A percentile compares a stretch with the other conserved stretches of the same genome.
Evolutionary conservation across 164 flowering plant genomes (phyloP).

Genomic region (Magnolia sinica): DNA sequence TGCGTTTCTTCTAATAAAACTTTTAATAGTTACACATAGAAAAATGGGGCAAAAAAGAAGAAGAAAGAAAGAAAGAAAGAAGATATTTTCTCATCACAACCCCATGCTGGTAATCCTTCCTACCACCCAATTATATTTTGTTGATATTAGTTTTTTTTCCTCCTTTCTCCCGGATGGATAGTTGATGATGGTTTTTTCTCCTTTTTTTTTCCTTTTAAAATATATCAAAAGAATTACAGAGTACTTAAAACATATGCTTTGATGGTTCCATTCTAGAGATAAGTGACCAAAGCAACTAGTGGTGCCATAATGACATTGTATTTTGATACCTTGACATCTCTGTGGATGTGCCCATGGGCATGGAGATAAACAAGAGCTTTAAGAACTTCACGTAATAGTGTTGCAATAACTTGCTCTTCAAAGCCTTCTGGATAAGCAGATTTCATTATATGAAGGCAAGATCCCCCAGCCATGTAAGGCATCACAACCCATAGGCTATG

Average conservation of each 20-base stretch:
- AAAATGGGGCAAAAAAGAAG: too few species aligned
- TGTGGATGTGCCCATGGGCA: conserved; percentile 85
- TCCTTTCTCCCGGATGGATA: neutral
- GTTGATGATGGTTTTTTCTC: neutral
- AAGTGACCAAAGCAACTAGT: neutral
- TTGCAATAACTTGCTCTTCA: conserved; percentile 87
- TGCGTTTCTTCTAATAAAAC: too few species aligned
- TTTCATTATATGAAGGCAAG: conserved; percentile 93
- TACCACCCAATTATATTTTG: neutral
- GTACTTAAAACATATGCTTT: neutral
- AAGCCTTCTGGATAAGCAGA: conserved; percentile 76
- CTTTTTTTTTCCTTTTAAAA: neutral
- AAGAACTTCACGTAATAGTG: conserved; percentile 66
- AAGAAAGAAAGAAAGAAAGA: too few species aligned
- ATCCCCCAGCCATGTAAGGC: conserved; percentile 98
- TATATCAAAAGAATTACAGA: neutral
- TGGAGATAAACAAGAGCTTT: conserved; percentile 95
- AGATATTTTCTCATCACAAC: too few species aligned
- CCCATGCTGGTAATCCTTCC: too few species aligned
- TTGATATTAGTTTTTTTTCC: neutral
- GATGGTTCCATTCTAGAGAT: neutral
- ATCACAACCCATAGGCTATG: conserved; percentile 44
- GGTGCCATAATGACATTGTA: too few species aligned
- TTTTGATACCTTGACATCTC: conserved; percentile 82
- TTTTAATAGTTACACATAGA: too few species aligned